These are phyloP conservation scores for Vaccinium corymbosum DNA, from an alignment of 148 eudicot species.

Conservation along the genomic window DNA sequence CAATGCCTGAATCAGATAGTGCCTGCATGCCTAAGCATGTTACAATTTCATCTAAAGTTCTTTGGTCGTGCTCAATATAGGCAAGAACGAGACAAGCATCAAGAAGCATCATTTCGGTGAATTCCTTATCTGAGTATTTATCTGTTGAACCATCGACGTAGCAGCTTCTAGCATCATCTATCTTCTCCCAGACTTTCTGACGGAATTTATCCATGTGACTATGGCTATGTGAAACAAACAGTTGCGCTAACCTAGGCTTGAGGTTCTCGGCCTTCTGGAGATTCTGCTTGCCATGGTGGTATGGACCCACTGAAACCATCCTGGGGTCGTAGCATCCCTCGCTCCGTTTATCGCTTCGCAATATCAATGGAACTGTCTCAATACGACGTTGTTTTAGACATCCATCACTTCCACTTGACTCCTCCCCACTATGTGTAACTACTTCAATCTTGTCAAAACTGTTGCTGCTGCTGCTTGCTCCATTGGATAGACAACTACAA, in stretches of 20 bases:
- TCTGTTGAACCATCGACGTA: constrained; percentile 6
- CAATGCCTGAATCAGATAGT: background rate
- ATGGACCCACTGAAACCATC: background rate
- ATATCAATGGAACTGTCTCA: background rate
- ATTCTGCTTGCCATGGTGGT: background rate
- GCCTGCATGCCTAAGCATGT: background rate
- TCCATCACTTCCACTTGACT: background rate
- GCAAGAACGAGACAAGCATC: background rate
- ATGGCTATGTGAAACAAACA: background rate
- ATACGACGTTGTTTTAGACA: background rate
- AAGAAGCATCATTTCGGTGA: background rate
- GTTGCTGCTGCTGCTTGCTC: background rate
- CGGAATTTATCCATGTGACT: background rate
- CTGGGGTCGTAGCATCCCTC: background rate
- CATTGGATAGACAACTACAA: background rate
- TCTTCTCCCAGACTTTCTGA: background rate
- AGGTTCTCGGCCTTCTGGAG: background rate
- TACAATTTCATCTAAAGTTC: background rate
- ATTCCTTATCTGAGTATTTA: background rate
- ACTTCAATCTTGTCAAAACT: background rate
- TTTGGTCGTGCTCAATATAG: background rate
- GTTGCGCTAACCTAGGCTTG: background rate
- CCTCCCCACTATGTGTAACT: background rate
- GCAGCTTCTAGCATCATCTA: background rate
- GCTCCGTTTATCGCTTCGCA: background rate